phyloP scores from a whole-genome alignment of 805 yeast species.

The Kluyveromyces starmeri region DNA sequence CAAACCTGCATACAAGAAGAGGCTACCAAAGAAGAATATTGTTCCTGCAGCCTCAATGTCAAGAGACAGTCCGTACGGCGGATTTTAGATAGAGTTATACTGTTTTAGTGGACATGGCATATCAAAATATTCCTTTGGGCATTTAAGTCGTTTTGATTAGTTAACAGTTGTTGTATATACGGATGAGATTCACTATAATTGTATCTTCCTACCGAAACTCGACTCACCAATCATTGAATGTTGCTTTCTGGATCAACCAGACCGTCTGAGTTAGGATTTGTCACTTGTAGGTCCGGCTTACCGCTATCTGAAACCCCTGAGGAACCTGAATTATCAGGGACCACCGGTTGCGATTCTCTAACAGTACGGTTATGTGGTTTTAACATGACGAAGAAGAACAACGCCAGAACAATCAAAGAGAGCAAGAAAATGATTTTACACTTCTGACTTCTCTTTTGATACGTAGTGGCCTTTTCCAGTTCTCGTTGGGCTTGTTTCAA shows the following conservation, averaged over 20 bases:
- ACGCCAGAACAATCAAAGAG: conserved; percentile 58
- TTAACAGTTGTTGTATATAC: no score
- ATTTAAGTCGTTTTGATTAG: not conserved
- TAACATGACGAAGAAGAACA: conserved; percentile 60
- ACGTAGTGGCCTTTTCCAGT: conserved; percentile 61
- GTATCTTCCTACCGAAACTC: no score
- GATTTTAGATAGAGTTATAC: conserved; percentile 2
- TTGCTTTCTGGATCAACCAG: not conserved
- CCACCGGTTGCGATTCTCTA: not conserved
- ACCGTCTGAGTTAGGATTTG: not conserved
- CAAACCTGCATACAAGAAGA: conserved; percentile 34
- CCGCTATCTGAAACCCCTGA: no score
- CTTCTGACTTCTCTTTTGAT: conserved; percentile 84
- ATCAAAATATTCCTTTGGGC: no score
- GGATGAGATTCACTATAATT: no score
- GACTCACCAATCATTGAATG: no score
- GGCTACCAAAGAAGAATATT: conserved; percentile 26
- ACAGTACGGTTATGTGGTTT: conserved; percentile 48
- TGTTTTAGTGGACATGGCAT: no score
- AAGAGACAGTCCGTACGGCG: conserved; percentile 37
- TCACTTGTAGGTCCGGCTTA: no score
- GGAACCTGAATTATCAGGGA: not conserved
- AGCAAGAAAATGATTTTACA: conserved; percentile 79
- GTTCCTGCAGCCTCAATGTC: conserved; percentile 35
- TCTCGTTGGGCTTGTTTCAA: conserved; percentile 73